These are phyloP conservation scores for Ophiostoma novo-ulmi DNA, from an alignment of 2,329 filamentous ascomycete genomes.

Conservation along the genomic window DNA sequence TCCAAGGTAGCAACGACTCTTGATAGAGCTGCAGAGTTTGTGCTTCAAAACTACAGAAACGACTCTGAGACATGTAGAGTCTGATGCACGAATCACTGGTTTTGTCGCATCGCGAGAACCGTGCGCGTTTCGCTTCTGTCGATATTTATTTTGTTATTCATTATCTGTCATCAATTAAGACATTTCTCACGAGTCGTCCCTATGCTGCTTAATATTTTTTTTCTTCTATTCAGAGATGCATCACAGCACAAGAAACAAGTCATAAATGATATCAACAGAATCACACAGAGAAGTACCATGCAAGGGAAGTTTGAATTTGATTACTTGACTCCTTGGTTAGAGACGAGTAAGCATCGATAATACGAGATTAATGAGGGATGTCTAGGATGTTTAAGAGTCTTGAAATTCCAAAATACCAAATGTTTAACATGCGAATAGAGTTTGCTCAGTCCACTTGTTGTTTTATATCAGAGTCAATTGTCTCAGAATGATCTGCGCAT, in stretches of 20 bases:
- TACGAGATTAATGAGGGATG: background rate
- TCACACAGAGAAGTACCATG: background rate
- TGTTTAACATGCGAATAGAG: background rate
- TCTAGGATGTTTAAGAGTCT: background rate
- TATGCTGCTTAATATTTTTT: background rate
- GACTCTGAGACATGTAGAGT: conserved; percentile 5
- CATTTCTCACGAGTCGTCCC: background rate
- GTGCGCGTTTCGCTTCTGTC: conserved; percentile 2
- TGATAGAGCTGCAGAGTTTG: background rate
- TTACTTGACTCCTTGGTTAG: background rate
- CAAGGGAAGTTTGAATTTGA: background rate
- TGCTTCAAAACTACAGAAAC: conserved; percentile 11
- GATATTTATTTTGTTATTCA: background rate
- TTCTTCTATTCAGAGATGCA: background rate
- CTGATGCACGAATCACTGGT: conserved; percentile 3
- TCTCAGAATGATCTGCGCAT: conserved; percentile 4
- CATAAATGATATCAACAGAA: background rate
- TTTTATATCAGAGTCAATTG: conserved; percentile 7
- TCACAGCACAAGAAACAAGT: background rate
- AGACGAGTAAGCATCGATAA: background rate
- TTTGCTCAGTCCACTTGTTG: conserved; percentile 2
- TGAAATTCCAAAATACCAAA: background rate
- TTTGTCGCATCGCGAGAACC: conserved; percentile 9
- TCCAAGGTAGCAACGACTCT: background rate
- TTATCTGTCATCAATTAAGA: background rate